These are phyloP conservation scores for Cryptosporidium ryanae DNA, from an alignment of 169 alveolate species.

Conservation along the genomic window DNA sequence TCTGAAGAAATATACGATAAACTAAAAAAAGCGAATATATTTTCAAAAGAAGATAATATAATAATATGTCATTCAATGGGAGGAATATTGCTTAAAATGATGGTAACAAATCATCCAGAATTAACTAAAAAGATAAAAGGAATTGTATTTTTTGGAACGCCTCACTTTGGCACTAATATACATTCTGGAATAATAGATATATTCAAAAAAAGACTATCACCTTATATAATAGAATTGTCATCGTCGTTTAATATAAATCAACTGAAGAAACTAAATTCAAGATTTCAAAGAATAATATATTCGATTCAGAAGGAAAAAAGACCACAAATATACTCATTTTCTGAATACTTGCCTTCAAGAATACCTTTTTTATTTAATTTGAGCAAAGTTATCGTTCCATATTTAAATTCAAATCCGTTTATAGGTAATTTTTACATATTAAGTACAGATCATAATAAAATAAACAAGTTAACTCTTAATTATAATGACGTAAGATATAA, in stretches of 20 bases:
- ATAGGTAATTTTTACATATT: constrained; percentile 60
- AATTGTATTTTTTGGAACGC: constrained; percentile 71
- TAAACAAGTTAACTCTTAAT: constrained; percentile 26
- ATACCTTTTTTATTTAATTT: constrained; percentile 56
- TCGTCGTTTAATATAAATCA: constrained; percentile 17
- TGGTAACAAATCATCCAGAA: constrained; percentile 61
- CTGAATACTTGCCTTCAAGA: constrained; percentile 60
- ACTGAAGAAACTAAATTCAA: constrained; percentile 6
- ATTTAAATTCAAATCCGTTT: constrained; percentile 54
- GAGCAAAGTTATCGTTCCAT: constrained; percentile 44
- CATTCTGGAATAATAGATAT: constrained; percentile 3
- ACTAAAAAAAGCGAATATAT: constrained; percentile 57
- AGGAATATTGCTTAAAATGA: constrained; percentile 48
- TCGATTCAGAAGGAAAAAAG: constrained; percentile 55
- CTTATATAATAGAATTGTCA: constrained; percentile 48
- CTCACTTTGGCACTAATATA: constrained; percentile 59
- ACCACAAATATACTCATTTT: constrained; percentile 43
- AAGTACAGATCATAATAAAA: constrained; percentile 38
- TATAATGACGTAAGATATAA: constrained; percentile 34
- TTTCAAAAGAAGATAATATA: constrained; percentile 33
- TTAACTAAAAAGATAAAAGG: constrained; percentile 30
- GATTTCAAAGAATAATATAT: constrained; percentile 50
- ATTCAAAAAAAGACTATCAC: constrained; percentile 17
- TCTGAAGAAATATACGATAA: constrained; percentile 51
- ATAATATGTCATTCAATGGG: constrained; percentile 74